Evolutionary conservation across 176 grass and related monocot species (phyloP), one percentile per base, ranked within the genome.

Genomic region (Tillandsia leiboldiana): DNA sequence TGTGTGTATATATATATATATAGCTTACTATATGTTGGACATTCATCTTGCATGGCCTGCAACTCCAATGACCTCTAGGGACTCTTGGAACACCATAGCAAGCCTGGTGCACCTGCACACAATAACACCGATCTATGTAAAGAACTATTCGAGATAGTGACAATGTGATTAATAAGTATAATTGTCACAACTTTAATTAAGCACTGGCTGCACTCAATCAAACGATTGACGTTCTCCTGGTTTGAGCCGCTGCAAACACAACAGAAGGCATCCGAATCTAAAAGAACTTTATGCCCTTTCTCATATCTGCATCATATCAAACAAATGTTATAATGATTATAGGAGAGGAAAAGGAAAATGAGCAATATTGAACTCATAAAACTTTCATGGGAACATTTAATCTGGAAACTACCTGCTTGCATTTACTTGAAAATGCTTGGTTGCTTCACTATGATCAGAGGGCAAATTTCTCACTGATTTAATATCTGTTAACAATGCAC

Each of bases 71-170:
- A 71, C 76, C 84, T 78, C 83, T 92, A 22, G 86, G 93, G 66
- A 87, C 71, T 87, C 84, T 89, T 79, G 77, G 56, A 82, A 97
- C 83, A 73, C 93, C 93, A 85, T 97, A 97, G 68, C 93, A 97
- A 66, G 86, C 93, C 76, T 92, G 93, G 79, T 97, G 93, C 65
- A 92, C 93, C 93, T 97, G 81, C 73, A 87, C 9, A 64, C 68
- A 76, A 66, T 68, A 65, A 78, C 48, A 28, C 18, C 33, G 67
- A 74, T 70, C 50, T 50, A 69, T 81, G 69, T 67, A 75, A 83
- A 83, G 79, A 79, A 53, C 51, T 64, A 12, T 76, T 66, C 33
- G 17, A 26, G 54, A 63, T 24, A 23, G 72, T 51, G 20, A 75
- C 63, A 54, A 48, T 22, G 67, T 65, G 83, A 20, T 49, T 51